Evolutionary conservation across 2,329 filamentous ascomycete species (phyloP).

Genomic region (Cadophora luteo-olivacea): DNA sequence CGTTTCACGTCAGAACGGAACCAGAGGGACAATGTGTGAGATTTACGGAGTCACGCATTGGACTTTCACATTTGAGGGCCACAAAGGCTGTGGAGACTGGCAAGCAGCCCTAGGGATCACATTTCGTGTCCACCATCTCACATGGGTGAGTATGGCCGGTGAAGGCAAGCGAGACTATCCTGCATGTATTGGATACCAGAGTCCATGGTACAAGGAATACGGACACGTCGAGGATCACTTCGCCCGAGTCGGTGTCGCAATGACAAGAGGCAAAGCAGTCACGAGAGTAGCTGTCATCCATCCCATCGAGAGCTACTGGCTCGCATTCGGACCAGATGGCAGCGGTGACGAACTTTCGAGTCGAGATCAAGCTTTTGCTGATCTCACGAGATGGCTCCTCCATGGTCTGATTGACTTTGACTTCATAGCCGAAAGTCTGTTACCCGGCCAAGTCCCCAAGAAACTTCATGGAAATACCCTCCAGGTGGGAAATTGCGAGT

Average conservation of each 20-base stretch:
- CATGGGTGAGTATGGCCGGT: constrained; percentile 46
- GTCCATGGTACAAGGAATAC: constrained; percentile 46
- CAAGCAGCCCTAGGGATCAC: constrained; percentile 46
- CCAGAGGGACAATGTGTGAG: constrained; percentile 42
- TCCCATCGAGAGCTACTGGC: constrained; percentile 47
- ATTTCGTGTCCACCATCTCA: constrained; percentile 44
- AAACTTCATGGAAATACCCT: constrained; percentile 29
- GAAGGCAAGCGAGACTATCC: constrained; percentile 46
- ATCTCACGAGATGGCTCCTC: constrained; percentile 42
- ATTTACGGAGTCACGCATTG: constrained; percentile 45
- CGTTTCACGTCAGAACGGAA: constrained; percentile 43
- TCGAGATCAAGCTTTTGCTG: constrained; percentile 41
- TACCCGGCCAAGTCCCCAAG: constrained; percentile 35
- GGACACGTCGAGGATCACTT: constrained; percentile 45
- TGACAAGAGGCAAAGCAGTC: constrained; percentile 43
- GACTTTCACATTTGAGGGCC: constrained; percentile 45
- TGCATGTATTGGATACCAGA: constrained; percentile 45
- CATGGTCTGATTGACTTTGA: constrained; percentile 46
- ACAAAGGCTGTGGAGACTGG: constrained; percentile 47
- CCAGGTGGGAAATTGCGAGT: constrained; percentile 42
- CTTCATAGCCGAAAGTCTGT: constrained; percentile 44
- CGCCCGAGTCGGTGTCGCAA: constrained; percentile 42
- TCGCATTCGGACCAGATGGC: constrained; percentile 43
- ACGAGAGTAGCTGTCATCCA: constrained; percentile 44
- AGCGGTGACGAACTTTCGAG: constrained; percentile 37